phyloP scores from a whole-genome alignment of 192 early-diverging fungal species.

The Umbelopsis ramanniana region DNA sequence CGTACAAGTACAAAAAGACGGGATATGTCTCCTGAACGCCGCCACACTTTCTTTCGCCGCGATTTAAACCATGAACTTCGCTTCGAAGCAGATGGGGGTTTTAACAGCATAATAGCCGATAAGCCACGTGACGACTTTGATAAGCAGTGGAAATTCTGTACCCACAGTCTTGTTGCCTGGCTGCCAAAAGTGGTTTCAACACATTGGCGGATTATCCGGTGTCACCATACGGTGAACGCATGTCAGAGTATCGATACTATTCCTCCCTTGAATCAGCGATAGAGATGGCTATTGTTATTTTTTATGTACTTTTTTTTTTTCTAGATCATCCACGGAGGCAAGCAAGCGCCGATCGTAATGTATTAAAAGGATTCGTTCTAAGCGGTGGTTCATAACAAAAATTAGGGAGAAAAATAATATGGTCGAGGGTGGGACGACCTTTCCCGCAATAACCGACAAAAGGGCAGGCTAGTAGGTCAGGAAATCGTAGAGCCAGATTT shows the following conservation, averaged over 20 bases:
- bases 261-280: no score
- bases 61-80: no score
- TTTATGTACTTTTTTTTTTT: not conserved
- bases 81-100: no score
- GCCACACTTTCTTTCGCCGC: no score
- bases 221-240: slow-evolving; percentile 19
- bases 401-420: not conserved
- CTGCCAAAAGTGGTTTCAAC: not conserved
- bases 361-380: not conserved
- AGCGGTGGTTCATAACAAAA: not conserved
- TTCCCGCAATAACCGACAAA: no score
- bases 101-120: not conserved
- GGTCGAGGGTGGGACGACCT: no score
- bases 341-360: not conserved
- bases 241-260: not conserved
- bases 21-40: no score
- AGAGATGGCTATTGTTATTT: no score
- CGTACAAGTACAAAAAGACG: no score
- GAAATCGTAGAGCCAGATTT: no score
- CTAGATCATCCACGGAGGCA: slow-evolving; percentile 8
- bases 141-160: not conserved
- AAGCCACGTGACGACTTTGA: not conserved
- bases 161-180: not conserved
- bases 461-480: no score
- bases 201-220: not conserved